Evolutionary conservation across 495 filamentous ascomycete species (phyloP), one percentile per base, ranked within the genome.

Genomic region (Hypoxylon rickii): DNA sequence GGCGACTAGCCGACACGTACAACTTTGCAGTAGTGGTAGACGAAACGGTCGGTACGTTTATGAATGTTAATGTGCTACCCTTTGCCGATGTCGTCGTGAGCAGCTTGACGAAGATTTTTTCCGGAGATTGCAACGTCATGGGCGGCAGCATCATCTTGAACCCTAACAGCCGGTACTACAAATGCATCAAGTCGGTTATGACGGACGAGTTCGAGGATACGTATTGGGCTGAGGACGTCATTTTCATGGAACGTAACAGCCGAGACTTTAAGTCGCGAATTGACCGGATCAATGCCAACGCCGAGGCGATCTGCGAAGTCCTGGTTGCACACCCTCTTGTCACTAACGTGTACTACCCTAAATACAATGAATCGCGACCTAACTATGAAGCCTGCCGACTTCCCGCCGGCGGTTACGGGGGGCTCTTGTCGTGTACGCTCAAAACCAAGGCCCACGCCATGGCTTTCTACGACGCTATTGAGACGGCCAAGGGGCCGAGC

Each of bases 121-220:
- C 90, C 49, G 94, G 94, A 21, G 93, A 96, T 70, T 90, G 89
- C 70, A 97, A 98, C 71, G 94, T 98, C 44, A 97, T 97, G 94
- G 94, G 92, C 57, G 94, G 94, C 47, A 86, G 90, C 67, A 79
- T 85, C 7, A 86, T 97, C 33, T 74, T 97, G 38, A 98, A 97
- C 67, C 91, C 95, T 2, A 81, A 86, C 42, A 76, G 84, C 12
- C 80, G 68, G 11, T 89, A 86, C 68, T 97, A 97, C 73, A 37
- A 70, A 0, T 51, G 68, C 0, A 66, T 98, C 20, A 95, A 92
- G 61, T 63, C 75, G 7, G 77, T 76, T 18, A 82, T 86, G 50
- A 71, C 67, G 3, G 61, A 51, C 2, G 83, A 89, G 12, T 95
- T 88, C 66, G 91, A 96, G 72, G 92, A 96, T 64, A 90, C 87